phyloP scores from a whole-genome alignment of 352 stramenopile genomes.

The Phytophthora fragariaefolia region DNA sequence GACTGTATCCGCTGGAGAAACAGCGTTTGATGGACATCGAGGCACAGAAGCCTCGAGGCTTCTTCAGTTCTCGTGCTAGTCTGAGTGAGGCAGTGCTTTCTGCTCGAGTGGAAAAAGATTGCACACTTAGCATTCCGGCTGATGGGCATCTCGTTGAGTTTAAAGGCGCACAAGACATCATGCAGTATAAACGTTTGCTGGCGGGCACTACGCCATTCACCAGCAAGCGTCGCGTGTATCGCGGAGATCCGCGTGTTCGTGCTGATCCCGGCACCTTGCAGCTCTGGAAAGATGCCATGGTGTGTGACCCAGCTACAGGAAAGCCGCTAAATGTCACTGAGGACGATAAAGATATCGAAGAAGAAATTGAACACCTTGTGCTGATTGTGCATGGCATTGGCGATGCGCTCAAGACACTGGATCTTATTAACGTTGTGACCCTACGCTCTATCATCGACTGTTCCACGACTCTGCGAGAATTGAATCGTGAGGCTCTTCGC shows the following conservation, averaged over 20 bases:
- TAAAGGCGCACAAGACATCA: conserved; percentile 78
- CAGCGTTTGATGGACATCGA: conserved; percentile 58
- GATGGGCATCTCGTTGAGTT: conserved; percentile 86
- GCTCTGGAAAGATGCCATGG: conserved; percentile 67
- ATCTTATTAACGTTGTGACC: conserved; percentile 86
- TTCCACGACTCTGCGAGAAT: conserved; percentile 62
- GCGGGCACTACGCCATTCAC: conserved; percentile 83
- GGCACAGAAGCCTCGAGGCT: conserved; percentile 50
- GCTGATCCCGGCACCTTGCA: conserved; percentile 59
- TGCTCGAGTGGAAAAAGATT: conserved; percentile 50
- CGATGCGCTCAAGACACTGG: conserved; percentile 87
- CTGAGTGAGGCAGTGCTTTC: conserved; percentile 37
- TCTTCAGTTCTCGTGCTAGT: conserved; percentile 51
- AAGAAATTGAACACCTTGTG: conserved; percentile 86
- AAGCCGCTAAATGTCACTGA: conserved; percentile 40
- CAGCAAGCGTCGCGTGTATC: conserved; percentile 81
- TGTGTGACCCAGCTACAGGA: conserved; percentile 35
- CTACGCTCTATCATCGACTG: conserved; percentile 87
- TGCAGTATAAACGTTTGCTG: conserved; percentile 83
- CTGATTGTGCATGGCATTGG: conserved; percentile 92
- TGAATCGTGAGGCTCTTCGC: conserved; percentile 70
- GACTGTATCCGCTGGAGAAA: conserved; percentile 70
- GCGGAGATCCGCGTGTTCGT: conserved; percentile 75
- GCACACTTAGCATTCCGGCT: conserved; percentile 71
- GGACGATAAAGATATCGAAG: conserved; percentile 77